phyloP scores from a whole-genome alignment of 306 rosid species.

The Dalbergia cochinchinensis region DNA sequence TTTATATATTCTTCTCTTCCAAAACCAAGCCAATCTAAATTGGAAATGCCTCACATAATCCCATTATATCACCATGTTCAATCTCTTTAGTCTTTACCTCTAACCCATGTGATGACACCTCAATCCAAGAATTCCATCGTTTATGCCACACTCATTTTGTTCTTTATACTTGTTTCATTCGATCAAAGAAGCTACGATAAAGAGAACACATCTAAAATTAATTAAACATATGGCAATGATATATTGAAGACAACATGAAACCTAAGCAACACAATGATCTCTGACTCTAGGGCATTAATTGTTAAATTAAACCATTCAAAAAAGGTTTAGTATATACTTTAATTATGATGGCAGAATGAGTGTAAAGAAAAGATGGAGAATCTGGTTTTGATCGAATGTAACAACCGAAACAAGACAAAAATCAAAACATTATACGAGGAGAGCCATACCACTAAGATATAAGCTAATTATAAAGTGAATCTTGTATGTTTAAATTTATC shows the following conservation, averaged over 20 bases:
- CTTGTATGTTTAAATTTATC: too few species aligned
- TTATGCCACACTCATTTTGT: not conserved
- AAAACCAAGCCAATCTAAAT: too few species aligned
- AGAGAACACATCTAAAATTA: not conserved
- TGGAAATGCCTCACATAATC: not conserved
- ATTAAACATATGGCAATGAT: not conserved
- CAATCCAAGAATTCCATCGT: not conserved
- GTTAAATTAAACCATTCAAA: constrained; percentile 3
- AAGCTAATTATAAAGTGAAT: too few species aligned
- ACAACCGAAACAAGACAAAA: constrained; percentile 58
- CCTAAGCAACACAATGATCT: not conserved
- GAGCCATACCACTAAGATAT: too few species aligned
- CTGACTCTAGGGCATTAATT: not conserved
- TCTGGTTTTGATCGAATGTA: constrained; percentile 45
- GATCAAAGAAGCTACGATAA: constrained; percentile 12
- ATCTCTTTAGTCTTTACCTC: not conserved
- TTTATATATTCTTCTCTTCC: too few species aligned
- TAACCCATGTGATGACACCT: constrained; percentile 40
- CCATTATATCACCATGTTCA: not conserved
- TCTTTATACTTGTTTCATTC: constrained; percentile 18
- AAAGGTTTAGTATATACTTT: not conserved
- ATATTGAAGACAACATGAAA: not conserved
- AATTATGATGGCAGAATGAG: not conserved
- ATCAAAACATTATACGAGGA: constrained; percentile 9
- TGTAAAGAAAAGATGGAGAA: constrained; percentile 31